phyloP scores from a whole-genome alignment of 2,329 filamentous ascomycete genomes.

The Aureobasidium sp. region DNA sequence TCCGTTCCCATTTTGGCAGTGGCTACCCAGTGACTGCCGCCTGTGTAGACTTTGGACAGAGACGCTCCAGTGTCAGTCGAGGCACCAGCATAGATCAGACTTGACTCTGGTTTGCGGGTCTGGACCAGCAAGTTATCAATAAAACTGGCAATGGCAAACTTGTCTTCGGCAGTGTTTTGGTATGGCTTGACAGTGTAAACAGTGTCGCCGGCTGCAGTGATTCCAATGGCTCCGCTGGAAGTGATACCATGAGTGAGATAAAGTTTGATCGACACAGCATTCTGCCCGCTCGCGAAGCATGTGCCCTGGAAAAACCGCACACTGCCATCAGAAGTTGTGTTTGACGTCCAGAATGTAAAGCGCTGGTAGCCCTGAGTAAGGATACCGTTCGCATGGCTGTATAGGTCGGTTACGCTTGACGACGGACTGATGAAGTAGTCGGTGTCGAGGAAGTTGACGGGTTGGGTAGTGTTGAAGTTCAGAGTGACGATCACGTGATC shows the following conservation, averaged over 20 bases:
- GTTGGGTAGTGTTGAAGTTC: constrained; percentile 32
- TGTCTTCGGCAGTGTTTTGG: constrained; percentile 43
- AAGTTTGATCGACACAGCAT: constrained; percentile 51
- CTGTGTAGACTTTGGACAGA: constrained; percentile 2
- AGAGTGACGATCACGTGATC: constrained; percentile 16
- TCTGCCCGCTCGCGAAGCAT: constrained; percentile 19
- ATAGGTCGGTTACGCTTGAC: not conserved
- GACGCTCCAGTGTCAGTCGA: constrained; percentile 24
- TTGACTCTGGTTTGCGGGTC: constrained; percentile 22
- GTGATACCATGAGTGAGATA: constrained; percentile 51
- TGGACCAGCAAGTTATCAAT: constrained; percentile 36
- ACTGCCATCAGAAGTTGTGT: constrained; percentile 47
- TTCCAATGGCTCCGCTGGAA: constrained; percentile 40
- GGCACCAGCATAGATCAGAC: constrained; percentile 35
- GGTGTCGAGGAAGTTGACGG: constrained; percentile 30
- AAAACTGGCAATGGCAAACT: constrained; percentile 38
- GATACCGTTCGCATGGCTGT: not conserved
- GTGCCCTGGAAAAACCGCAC: constrained; percentile 27
- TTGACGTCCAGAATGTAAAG: constrained; percentile 47
- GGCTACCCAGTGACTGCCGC: constrained; percentile 35
- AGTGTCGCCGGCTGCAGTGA: constrained; percentile 32
- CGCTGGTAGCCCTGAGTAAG: constrained; percentile 40
- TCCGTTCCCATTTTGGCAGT: constrained; percentile 56
- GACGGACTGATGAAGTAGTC: not conserved
- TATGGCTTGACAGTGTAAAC: constrained; percentile 44